Base-by-base conservation (phyloP, 768 basidiomycete genomes). In the Pleurotus eryngii region DNA sequence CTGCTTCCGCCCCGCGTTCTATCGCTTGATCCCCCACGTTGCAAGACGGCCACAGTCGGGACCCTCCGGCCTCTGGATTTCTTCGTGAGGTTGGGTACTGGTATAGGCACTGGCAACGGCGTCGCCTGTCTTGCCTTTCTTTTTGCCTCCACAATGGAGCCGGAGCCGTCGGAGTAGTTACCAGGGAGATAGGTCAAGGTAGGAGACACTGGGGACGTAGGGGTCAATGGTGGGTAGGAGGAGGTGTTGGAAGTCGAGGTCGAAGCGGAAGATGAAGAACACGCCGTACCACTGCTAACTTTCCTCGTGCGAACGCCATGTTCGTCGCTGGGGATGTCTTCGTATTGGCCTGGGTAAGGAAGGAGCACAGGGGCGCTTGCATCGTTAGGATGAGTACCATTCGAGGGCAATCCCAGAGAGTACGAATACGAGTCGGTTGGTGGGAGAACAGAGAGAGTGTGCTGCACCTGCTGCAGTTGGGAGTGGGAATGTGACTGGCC, bases 51-150 rank as follows among this genome's bases (percentile, higher is more conserved):
- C 56, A 81, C 70, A 15, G 82, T 82, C 1, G 86, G 86, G 27
- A 88, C 86, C 35, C 84, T 72, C 17, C 86, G 76, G 9, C 86
- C 86, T n/a, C 86, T 75, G 45, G 82, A 83, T 62, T 87, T 87
- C 71, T 88, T 88, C 11, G 80, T 88, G 42, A 88, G 76, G 66
- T 87, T 82, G 1, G 86, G 86, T 3, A 87, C 79, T 27, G 86
- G 85, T 8, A 87, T 70, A 43, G 86, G 86, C 15, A 83, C 68
- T 22, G 80, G 81, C 4, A 83, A 67, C 24, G 70, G 73, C 5
- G 64, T 59, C 2, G 65, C 46, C 24, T 70, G 66, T 30, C 79
- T 72, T 12, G 70, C 57, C 46, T 73, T 73, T 62, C 72, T 68
- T 57, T 72, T 70, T 8, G 40, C 18, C 17, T 53, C 51, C 9